Conservation (phyloP, 208 protist species). For the Histomonas meleagridis region DNA sequence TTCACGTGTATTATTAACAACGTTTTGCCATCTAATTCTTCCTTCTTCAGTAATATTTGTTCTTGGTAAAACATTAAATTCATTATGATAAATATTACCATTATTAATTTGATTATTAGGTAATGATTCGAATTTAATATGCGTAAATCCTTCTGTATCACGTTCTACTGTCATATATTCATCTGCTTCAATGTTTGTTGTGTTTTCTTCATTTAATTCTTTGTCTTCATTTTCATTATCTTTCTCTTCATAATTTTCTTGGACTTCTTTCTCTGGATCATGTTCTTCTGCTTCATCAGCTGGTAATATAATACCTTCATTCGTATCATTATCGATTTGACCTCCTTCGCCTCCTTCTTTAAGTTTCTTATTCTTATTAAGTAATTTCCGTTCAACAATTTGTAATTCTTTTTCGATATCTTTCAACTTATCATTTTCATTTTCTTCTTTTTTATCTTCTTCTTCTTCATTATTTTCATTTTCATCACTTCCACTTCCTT, state of each 20-base stretch:
- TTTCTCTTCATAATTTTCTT: conserved; percentile 28
- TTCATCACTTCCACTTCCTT: conserved; percentile 30
- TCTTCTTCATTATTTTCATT: conserved; percentile 47
- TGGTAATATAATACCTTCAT: background rate
- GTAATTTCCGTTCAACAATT: background rate
- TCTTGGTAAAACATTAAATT: background rate
- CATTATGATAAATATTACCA: background rate
- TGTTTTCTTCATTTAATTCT: conserved; percentile 41
- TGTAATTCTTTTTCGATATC: conserved; percentile 37
- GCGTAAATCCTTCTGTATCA: background rate
- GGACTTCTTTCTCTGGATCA: background rate
- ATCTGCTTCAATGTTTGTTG: background rate
- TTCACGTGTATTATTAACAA: conserved; percentile 71
- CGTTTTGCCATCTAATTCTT: conserved; percentile 42
- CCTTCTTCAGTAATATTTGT: background rate
- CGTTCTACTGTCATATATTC: conserved; percentile 44
- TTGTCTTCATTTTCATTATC: conserved; percentile 41
- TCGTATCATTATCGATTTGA: background rate
- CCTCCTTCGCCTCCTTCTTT: conserved; percentile 30
- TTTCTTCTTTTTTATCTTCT: conserved; percentile 43
- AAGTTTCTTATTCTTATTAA: background rate
- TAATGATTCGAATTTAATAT: background rate
- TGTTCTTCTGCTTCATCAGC: conserved; percentile 28
- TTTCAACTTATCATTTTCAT: conserved; percentile 41
- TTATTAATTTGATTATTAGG: background rate